Base-by-base conservation (phyloP, 129 eudicot genomes). In the Deinandra increscens region DNA sequence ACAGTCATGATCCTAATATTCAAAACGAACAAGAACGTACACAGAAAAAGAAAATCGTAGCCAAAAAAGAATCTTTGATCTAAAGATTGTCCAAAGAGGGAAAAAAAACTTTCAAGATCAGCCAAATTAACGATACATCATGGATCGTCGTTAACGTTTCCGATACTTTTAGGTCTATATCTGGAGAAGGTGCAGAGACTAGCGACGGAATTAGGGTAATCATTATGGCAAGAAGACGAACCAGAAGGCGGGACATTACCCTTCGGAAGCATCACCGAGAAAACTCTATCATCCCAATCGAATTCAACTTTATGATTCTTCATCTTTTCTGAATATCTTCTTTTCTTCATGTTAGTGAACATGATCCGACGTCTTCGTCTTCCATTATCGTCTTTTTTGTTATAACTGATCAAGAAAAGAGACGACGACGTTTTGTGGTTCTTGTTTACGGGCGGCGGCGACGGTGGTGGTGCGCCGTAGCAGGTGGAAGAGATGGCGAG, bases 211-310 rank as follows among this genome's bases (percentile, higher is more conserved):
- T 83, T 77, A 5, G 87, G 89, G 75, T 79, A 64, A 11, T 74
- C 67, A 66, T 88, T 88, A 37, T 88, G 96, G 78, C 96, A 88
- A 14, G 92, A 89, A 37, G 96, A 88, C 22, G 96, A 88, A 18
- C 87, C 92, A 38, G 92, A 88, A 53, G 96, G 92, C 23, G 96
- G 96, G n/a, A 88, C 85, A 79, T 69, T 81, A 36, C 96, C 96
- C 84, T 88, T 88, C 1, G 96, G 96, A 76, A 88, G 92, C 96
- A 88, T 85, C 5, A 79, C 85, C 3, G 87, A 75, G 50, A 83
- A 88, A 62, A 71, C 55, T 81, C 84, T 64, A 44, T 84, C 56
- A 29, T 46, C 76, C 75, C 15, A 34, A 7, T 54, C 37, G 7
- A 60, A 43, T 45, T 22, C 37, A 31, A 14, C 17, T 34, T 53